phyloP scores from a whole-genome alignment of 768 basidiomycete species.

The Naganishia onofrii region DNA sequence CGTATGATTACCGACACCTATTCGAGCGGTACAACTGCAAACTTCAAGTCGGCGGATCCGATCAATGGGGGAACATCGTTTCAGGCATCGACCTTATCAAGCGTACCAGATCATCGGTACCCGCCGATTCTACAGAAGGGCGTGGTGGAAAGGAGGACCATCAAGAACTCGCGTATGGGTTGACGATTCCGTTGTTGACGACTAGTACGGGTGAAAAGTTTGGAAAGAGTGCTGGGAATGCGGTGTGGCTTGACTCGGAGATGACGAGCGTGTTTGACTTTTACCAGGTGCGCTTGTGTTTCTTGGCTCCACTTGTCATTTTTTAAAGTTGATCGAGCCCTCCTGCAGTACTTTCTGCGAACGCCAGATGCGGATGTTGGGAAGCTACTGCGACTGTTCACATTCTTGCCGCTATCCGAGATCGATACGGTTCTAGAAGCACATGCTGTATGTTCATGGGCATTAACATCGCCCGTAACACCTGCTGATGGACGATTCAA shows the following conservation, averaged over 20 bases:
- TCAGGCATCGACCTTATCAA: conserved; percentile 88
- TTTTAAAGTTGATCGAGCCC: background rate
- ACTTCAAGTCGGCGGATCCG: conserved; percentile 91
- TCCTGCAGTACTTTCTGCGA: conserved; percentile 77
- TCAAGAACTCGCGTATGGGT: conserved; percentile 61
- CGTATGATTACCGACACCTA: conserved; percentile 85
- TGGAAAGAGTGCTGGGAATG: conserved; percentile 95
- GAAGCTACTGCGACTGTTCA: conserved; percentile 76
- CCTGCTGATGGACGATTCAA: background rate
- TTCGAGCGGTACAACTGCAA: conserved; percentile 64
- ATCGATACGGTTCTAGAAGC: conserved; percentile 61
- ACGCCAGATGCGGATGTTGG: conserved; percentile 76
- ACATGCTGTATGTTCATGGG: conserved; percentile 59
- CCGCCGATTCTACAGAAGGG: conserved; percentile 4
- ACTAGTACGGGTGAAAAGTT: conserved; percentile 89
- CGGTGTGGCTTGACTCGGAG: conserved; percentile 77
- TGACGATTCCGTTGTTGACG: conserved; percentile 92
- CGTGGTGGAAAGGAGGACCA: conserved; percentile 33
- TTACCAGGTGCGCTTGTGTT: conserved; percentile 70
- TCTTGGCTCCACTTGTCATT: background rate
- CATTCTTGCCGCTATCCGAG: conserved; percentile 63
- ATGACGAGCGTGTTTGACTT: conserved; percentile 87
- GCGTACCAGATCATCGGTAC: conserved; percentile 52
- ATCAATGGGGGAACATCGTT: conserved; percentile 98
- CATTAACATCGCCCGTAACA: background rate